Evolutionary conservation across 495 filamentous ascomycete genomes (phyloP), one percentile per base, ranked within the genome.

Genomic region (Xylaria grammica): DNA sequence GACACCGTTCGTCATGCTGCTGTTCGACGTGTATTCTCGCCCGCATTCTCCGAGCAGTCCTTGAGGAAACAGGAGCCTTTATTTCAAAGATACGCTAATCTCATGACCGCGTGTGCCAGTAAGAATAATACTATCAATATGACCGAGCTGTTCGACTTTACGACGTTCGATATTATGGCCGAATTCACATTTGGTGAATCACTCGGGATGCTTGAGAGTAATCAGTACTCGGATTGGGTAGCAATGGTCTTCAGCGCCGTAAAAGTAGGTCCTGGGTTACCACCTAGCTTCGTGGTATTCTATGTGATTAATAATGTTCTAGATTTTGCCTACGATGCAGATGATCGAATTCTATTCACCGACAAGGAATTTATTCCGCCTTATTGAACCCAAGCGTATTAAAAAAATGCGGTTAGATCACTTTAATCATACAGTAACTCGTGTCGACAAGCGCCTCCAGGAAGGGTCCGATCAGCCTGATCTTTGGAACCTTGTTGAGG

Each of bases 111-210:
- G 29, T 36, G 30, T 20, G n/a, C 22, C n/a, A 32, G 59, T 11
- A 48, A 24, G 22, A 34, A 32, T 1, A 9, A 19, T 8, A 4
- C 24, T 58, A 77, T 44, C 81, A 79, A 81, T 78, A 74, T 65
- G 79, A 15, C 49, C 3, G 32, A 62, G 22, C 49, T 62, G 6
- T 8, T 62, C 3, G 53, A 82, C 53, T 81, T 74, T 56, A 70
- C 69, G 13, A 83, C 79, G 0, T 84, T 84, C 53, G 81, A 83
- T 54, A 73, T 83, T n/a, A 82, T 83, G 49, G 81, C 81, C 0
- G 80, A 84, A 52, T 63, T 84, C 4, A 73, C 77, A 1, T 81
- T 83, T 51, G 82, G 81, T 0, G 72, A 83, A 49, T 69, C 81
- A 0, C 82, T 84, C 40, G 73, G 72, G 3, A 77, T 79, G 50